A percentile compares a stretch with the other conserved stretches of the same genome.
phyloP scores from a whole-genome alignment of 805 yeast genomes.

The Diddensiella transvaalensis region DNA sequence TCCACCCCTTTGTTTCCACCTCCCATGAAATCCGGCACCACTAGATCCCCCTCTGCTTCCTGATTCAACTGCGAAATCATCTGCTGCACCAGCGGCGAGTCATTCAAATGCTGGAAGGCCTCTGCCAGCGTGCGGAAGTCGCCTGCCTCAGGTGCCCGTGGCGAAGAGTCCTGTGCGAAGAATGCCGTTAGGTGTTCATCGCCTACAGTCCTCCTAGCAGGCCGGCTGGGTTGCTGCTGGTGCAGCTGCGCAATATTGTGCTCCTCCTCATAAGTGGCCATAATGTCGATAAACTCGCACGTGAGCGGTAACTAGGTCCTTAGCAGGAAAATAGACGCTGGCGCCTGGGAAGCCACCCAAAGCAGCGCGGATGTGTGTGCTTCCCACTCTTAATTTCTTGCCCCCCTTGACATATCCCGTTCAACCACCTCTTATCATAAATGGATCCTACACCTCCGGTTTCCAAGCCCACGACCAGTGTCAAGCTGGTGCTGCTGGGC shows the following conservation, averaged over 20 bases:
- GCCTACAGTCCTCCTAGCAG: not conserved
- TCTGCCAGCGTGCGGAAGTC: constrained; percentile 11
- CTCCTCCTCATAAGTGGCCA: constrained; percentile 5
- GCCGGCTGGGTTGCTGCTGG: not conserved
- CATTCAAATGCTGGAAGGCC: constrained; percentile 13
- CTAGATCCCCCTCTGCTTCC: constrained; percentile 1
- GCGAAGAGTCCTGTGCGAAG: not conserved
- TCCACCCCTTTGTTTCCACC: not conserved
- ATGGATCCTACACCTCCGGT: constrained; percentile 19
- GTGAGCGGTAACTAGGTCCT: not conserved
- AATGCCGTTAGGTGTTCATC: not conserved
- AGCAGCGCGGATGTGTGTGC: not conserved
- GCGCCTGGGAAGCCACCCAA: no score
- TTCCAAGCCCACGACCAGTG: constrained; percentile 57
- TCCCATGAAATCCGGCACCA: no score
- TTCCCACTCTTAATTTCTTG: not conserved
- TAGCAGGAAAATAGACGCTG: not conserved
- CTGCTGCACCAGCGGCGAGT: constrained; percentile 17
- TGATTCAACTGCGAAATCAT: constrained; percentile 10
- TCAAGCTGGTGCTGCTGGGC: constrained; percentile 86
- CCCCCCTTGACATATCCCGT: not conserved
- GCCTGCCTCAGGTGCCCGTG: not conserved
- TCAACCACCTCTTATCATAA: not conserved
- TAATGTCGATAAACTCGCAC: not conserved
- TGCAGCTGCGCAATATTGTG: not conserved